A percentile compares a stretch with the other conserved stretches of the same genome.
Evolutionary conservation across 2,329 filamentous ascomycete genomes (phyloP).

Genomic region (Xylaria sp.): DNA sequence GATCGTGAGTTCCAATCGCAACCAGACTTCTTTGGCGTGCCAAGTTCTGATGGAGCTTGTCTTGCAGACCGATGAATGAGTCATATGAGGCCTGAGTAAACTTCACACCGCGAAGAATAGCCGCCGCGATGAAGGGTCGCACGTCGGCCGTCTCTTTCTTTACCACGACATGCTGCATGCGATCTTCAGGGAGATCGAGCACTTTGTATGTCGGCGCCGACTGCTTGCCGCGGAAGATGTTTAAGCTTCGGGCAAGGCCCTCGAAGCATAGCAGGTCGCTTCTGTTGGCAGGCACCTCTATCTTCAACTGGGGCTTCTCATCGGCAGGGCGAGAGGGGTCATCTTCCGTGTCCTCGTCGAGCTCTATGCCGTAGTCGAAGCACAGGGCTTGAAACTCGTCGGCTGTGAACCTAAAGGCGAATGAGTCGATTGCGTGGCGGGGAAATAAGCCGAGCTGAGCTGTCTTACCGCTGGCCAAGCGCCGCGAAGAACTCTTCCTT

Average conservation of each 20-base stretch:
- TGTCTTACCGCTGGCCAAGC: slow-evolving; percentile 80
- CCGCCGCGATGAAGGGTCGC: slow-evolving; percentile 87
- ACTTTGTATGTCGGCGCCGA: slow-evolving; percentile 83
- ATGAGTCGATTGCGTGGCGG: slow-evolving; percentile 37
- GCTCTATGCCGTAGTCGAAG: slow-evolving; percentile 98
- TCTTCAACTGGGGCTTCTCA: slow-evolving; percentile 38
- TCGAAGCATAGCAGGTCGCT: slow-evolving; percentile 40
- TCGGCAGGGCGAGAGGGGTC: slow-evolving; percentile 59
- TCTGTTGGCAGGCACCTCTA: slow-evolving; percentile 39
- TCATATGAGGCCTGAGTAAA: slow-evolving; percentile 94
- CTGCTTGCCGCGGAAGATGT: slow-evolving; percentile 74
- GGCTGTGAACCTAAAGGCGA: slow-evolving; percentile 76
- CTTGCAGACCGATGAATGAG: slow-evolving; percentile 96
- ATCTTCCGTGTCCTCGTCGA: slow-evolving; percentile 93
- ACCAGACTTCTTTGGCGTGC: slow-evolving; percentile 92
- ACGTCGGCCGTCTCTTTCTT: slow-evolving; percentile 79
- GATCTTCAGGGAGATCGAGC: slow-evolving; percentile 75
- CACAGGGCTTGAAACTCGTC: slow-evolving; percentile 97
- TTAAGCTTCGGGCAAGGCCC: slow-evolving; percentile 39
- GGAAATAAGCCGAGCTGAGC: slow-evolving; percentile 17
- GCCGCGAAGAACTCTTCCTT: slow-evolving; percentile 96
- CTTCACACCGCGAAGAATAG: slow-evolving; percentile 88
- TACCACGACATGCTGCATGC: slow-evolving; percentile 84
- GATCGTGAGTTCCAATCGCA: slow-evolving; percentile 96
- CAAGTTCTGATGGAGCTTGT: slow-evolving; percentile 97